A percentile compares a stretch with the other conserved stretches of the same genome.
phyloP scores from a whole-genome alignment of 768 basidiomycete genomes.

The Pulveroboletus sp. region DNA sequence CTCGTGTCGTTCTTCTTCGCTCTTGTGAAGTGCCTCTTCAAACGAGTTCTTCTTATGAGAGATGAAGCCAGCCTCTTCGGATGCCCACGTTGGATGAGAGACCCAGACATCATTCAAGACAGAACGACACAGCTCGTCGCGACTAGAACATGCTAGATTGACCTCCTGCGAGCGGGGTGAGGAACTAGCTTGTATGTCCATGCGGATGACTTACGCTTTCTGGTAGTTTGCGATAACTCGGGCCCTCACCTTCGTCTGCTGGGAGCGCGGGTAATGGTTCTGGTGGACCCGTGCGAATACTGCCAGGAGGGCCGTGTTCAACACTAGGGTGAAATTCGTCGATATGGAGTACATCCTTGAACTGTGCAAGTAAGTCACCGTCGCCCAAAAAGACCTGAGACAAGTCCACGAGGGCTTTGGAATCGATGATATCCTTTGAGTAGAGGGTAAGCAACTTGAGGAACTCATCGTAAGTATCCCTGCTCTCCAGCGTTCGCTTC shows the following conservation, averaged over 20 bases:
- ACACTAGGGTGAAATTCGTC: constrained; percentile 58
- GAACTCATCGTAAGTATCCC: constrained; percentile 87
- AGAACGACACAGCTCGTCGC: constrained; percentile 90
- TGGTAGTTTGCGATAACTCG: constrained; percentile 88
- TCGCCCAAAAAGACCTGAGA: constrained; percentile 81
- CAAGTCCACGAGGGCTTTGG: constrained; percentile 73
- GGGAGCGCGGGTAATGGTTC: constrained; percentile 75
- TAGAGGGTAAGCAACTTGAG: constrained; percentile 89
- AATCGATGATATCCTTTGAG: constrained; percentile 87
- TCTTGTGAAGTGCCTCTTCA: constrained; percentile 93
- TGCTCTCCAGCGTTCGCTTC: constrained; percentile 70
- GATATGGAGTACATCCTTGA: constrained; percentile 82
- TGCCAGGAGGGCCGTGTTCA: constrained; percentile 72
- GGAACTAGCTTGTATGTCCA: neutral
- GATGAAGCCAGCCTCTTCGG: constrained; percentile 91
- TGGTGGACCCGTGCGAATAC: constrained; percentile 69
- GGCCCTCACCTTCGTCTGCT: constrained; percentile 81
- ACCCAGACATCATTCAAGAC: constrained; percentile 98
- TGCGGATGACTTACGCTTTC: constrained; percentile 61
- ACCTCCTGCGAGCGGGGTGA: constrained; percentile 58
- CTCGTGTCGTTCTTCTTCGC: constrained; percentile 97
- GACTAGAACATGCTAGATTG: constrained; percentile 85
- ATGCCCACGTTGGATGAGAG: constrained; percentile 97
- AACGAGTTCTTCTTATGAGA: constrained; percentile 95
- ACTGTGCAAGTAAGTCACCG: constrained; percentile 72